These are phyloP conservation scores for Madurella mycetomatis DNA, from an alignment of 2,329 filamentous ascomycete species.

Conservation along the genomic window DNA sequence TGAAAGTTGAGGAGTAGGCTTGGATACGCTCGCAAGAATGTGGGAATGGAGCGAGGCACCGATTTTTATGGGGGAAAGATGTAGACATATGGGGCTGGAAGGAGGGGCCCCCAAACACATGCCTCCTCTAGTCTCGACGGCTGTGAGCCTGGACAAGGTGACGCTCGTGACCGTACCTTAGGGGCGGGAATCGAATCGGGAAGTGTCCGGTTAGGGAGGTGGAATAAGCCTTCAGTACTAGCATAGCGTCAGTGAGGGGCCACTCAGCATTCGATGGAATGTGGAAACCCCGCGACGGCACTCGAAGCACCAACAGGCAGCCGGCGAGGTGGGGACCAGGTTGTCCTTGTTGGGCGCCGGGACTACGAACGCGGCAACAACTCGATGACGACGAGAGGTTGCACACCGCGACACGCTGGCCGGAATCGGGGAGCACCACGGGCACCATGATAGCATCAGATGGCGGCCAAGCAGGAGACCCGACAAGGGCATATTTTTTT, in stretches of 20 bases:
- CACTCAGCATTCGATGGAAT: conserved; percentile 6
- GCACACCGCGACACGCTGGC: not conserved
- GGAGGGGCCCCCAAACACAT: not conserved
- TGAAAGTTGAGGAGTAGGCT: conserved; percentile 11
- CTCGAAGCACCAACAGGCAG: conserved; percentile 14
- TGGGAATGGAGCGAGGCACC: not conserved
- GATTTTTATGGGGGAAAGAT: conserved; percentile 9
- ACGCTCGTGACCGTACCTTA: conserved; percentile 19
- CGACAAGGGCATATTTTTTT: not conserved
- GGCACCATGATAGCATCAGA: not conserved
- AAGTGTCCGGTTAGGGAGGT: conserved; percentile 2
- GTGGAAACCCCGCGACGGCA: conserved; percentile 18
- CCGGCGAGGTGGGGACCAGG: not conserved
- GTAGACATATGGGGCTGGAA: not conserved
- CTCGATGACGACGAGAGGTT: conserved; percentile 1
- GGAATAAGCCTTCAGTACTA: conserved; percentile 14
- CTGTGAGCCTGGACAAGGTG: conserved; percentile 11
- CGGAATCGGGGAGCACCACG: not conserved
- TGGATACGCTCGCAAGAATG: not conserved
- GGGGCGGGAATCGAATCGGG: conserved; percentile 3
- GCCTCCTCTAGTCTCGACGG: not conserved
- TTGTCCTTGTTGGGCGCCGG: not conserved
- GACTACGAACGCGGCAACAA: not conserved
- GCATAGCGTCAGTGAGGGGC: conserved; percentile 24
- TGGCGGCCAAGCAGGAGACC: not conserved